phyloP scores from a whole-genome alignment of 2,329 filamentous ascomycete genomes.

The Anthostomella pinea region DNA sequence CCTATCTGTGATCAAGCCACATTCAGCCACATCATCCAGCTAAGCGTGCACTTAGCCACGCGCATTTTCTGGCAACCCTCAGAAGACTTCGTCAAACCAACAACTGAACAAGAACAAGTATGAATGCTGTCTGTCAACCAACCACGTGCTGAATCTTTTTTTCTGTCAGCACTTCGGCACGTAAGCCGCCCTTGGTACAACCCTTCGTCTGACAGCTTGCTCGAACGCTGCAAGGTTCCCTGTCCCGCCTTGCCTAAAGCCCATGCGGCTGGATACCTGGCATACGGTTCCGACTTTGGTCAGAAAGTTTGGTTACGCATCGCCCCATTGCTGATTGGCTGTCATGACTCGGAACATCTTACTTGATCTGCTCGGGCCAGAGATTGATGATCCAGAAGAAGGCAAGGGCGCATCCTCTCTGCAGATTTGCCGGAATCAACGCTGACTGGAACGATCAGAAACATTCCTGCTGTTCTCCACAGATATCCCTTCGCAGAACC shows the following conservation, averaged over 20 bases:
- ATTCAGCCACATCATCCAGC: too few species aligned
- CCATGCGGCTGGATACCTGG: constrained; percentile 10
- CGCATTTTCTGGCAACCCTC: too few species aligned
- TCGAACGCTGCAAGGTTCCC: too few species aligned
- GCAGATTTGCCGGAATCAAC: neutral
- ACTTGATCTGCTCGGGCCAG: constrained; percentile 22
- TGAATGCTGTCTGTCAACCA: too few species aligned
- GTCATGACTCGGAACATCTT: constrained; percentile 20
- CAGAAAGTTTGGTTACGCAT: neutral
- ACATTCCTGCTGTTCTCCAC: constrained; percentile 84
- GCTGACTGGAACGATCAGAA: constrained; percentile 51
- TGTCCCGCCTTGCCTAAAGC: constrained; percentile 1
- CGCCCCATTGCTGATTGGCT: neutral
- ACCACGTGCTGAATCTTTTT: too few species aligned
- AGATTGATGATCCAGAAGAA: constrained; percentile 33
- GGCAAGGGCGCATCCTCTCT: constrained; percentile 11
- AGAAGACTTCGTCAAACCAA: too few species aligned
- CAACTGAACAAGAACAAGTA: too few species aligned
- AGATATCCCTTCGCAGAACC: constrained; percentile 67
- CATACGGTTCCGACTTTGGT: neutral
- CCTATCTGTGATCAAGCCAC: too few species aligned
- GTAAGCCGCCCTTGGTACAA: too few species aligned
- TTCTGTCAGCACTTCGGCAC: too few species aligned
- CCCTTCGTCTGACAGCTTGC: too few species aligned
- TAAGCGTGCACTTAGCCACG: too few species aligned